Evolutionary conservation across 176 grass and related monocot genomes (phyloP), one percentile per base, ranked within the genome.

Genomic region (Rhynchospora pubera): DNA sequence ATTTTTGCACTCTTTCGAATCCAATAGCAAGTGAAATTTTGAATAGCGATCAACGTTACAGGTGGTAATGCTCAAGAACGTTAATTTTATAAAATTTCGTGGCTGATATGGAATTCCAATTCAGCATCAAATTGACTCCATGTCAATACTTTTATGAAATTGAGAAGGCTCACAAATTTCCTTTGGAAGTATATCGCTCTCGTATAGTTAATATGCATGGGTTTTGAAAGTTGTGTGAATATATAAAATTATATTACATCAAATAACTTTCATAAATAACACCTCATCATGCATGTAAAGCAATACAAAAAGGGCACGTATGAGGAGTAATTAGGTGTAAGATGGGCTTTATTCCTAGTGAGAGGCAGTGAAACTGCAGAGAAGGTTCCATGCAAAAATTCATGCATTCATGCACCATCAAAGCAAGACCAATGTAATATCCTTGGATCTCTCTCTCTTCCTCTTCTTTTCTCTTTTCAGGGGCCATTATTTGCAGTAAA

Each of bases 361-460:
- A 60, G 61, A 43, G 59, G 75, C 78, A 57, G 59, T 85, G 78
- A 85, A 89, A 65, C 84, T 89, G 51, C 87, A 85, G 11, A 85
- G 87, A 89, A 89, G 87, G 83, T 86, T 85, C 87, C 64, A 78
- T 68, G 45, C 26, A 83, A 69, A 50, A 48, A 26, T 45, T 65
- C 14, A 46, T 79, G 12, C 67, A 26, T 87, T 1, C 85, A 50
- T 89, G 83, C 83, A 89, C 58, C 56, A 75, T 68, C 57, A 85
- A 89, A 89, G 77, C 68, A 74, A 88, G 69, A 68, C 22, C 77
- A 84, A 11, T n/a, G 75, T 46, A 56, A 66, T 83, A 59, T 57
- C 43, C 51, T n/a, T 85, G 65, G 63, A 55, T 46, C 58, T 79
- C 16, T 46, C 22, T 82, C 79, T 73, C 64, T n/a, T 53, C 39